Evolutionary conservation across 768 basidiomycete species (phyloP).

Genomic region (Dioszegia crocea): DNA sequence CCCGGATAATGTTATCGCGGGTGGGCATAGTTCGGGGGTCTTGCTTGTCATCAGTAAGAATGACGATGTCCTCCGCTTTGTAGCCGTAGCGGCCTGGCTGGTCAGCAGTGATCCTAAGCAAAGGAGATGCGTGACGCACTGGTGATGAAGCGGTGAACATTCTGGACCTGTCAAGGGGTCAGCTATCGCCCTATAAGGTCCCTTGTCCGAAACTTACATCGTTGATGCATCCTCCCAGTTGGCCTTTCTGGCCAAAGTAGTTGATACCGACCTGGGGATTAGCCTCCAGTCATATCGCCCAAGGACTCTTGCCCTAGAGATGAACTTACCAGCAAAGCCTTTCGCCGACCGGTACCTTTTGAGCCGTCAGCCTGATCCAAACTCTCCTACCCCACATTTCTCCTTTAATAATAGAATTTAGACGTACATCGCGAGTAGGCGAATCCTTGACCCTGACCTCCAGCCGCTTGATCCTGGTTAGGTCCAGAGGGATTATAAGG

Average conservation of each 20-base stretch:
- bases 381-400: too few species aligned
- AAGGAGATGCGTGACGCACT: slow-evolving; percentile 8
- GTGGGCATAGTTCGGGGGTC: slow-evolving; percentile 69
- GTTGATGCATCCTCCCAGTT: slow-evolving; percentile 82
- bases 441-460: slow-evolving; percentile 52
- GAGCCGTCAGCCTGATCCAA: neutral
- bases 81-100: slow-evolving; percentile 61
- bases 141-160: slow-evolving; percentile 63
- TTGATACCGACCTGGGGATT: slow-evolving; percentile 68
- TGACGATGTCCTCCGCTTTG: slow-evolving; percentile 73
- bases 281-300: too few species aligned
- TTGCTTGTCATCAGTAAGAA: slow-evolving; percentile 70
- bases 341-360: slow-evolving; percentile 64
- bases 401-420: too few species aligned
- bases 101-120: neutral
- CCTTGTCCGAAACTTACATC: slow-evolving; percentile 54
- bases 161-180: slow-evolving; percentile 51
- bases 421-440: slow-evolving; percentile 77
- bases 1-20: slow-evolving; percentile 71
- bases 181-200: neutral
- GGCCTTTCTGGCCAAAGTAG: slow-evolving; percentile 64
- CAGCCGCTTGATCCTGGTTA: neutral
- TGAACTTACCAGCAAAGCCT: slow-evolving; percentile 71
- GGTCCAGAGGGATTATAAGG: slow-evolving; percentile 3
- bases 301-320: neutral